Base-by-base conservation (phyloP, 768 basidiomycete species). In the Hygrocybe coccinea region DNA sequence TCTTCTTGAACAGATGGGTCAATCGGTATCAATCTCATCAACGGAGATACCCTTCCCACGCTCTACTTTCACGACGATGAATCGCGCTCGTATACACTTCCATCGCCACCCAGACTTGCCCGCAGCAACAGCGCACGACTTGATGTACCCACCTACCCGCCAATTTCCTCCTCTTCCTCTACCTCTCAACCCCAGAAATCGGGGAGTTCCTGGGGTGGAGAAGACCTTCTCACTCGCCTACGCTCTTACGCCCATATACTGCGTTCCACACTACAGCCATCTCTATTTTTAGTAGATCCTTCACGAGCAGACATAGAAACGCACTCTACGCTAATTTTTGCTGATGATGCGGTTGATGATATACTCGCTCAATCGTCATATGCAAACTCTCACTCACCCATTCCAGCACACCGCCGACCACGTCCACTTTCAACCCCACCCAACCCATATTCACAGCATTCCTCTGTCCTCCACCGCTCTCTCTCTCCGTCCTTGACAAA, bases 31-130 rank as follows among this genome's bases (percentile, higher is more conserved):
- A 95, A 95, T 68, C 85, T 92, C 55, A 89, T 86, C 60, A 89
- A 84, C 61, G 87, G 89, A 29, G 83, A 87, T 49, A 90, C 93
- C 1, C 78, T 97, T 0, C 91, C 94, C 0, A 91, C 89, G 0
- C 80, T 99, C 2, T 84, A 94, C 70, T 98, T 98, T 70, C 97
- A 98, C 69, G 97, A 98, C 66, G 95, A 98, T 62, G 95, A 97
- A 69, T 95, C 93, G 0, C 82, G 82, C 33, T 94, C 93, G 3
- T 83, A 85, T 66, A 81, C 81, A 2, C 69, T 82, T 51, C 74
- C 81, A 65, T 60, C n/a, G n/a, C n/a, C 83, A 56, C 63, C 78
- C 64, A 64, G 74, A 29, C 73, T 80, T 66, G 57, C 83, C 17
- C 58, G 69, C 62, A 60, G 61, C 17, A 59, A 69, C 62, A 60